A percentile compares a stretch with the other conserved stretches of the same genome.
These are phyloP conservation scores for Hymenoscyphus linearis DNA, from an alignment of 2,329 filamentous ascomycete species.

Conservation along the genomic window DNA sequence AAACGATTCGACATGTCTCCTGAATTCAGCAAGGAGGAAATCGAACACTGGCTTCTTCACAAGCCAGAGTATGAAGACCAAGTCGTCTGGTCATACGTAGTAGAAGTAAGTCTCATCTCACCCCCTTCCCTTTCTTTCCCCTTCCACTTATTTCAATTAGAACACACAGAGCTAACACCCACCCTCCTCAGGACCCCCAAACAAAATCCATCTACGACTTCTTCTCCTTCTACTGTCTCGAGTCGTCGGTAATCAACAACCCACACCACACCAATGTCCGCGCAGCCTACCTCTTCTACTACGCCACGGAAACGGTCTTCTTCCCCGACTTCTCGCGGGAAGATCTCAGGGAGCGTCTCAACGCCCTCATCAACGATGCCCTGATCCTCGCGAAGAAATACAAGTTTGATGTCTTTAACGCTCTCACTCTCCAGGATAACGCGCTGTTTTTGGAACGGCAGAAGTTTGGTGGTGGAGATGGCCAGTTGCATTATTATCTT, in stretches of 20 bases:
- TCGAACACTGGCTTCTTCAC: constrained; percentile 82
- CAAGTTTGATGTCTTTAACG: constrained; percentile 96
- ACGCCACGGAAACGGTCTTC: constrained; percentile 78
- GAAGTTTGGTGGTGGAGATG: constrained; percentile 91
- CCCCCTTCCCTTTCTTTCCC: too few relatives aligned
- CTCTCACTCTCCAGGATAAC: constrained; percentile 89
- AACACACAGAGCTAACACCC: constrained; percentile 9
- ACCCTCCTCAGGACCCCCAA: constrained; percentile 42
- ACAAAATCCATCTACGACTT: constrained; percentile 89
- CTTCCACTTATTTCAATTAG: too few relatives aligned
- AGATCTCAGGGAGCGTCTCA: constrained; percentile 73
- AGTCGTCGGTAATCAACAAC: constrained; percentile 85
- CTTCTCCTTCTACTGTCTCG: constrained; percentile 93
- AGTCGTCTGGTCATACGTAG: constrained; percentile 91
- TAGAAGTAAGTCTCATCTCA: constrained; percentile 52
- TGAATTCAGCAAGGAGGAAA: constrained; percentile 72
- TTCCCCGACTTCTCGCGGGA: constrained; percentile 45
- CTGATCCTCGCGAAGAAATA: constrained; percentile 78
- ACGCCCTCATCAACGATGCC: constrained; percentile 75
- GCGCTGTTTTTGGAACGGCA: constrained; percentile 87
- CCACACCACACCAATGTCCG: constrained; percentile 72
- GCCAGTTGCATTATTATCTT: constrained; percentile 92
- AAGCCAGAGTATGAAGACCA: constrained; percentile 66
- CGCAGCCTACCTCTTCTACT: constrained; percentile 96
- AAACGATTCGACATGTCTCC: constrained; percentile 79